Evolutionary conservation across 441 rosid genomes (phyloP), one percentile per base, ranked within the genome.

Genomic region (Viola pubescens): DNA sequence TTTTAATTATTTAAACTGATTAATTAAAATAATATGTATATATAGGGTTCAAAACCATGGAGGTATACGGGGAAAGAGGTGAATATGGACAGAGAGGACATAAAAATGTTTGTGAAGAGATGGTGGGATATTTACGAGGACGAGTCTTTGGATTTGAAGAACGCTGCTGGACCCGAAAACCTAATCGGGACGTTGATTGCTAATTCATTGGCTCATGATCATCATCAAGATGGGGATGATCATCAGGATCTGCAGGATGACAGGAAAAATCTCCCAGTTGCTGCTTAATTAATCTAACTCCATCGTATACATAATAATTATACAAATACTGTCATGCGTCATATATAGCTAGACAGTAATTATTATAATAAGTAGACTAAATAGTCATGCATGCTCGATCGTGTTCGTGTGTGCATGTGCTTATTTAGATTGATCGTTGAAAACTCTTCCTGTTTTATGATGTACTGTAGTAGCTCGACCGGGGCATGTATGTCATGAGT

Each of bases 81-180:
- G 65, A 79, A 83, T 66, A 82, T 88, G 94, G 83, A 81, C 0
- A 71, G 91, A 59, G 82, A 79, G 6, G 89, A 86, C 58, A 81
- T 86, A 37, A 81, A 82, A 66, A 39, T 58, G 64, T 50, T 88
- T 51, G 89, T 86, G 75, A 75, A 88, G 63, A 79, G 75, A 69
- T 88, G 96, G 94, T 81, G 94, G 90, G 84, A 88, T 0, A 76
- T 88, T 9, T 86, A 83, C 4, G 82, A 88, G 8, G 94, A 88
- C 9, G 77, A 79, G 65, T 62, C 91, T 0, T 58, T 88, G 48
- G 81, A 85, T 65, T 75, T 56, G 76, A 78, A 73, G 65, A 70
- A 67, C 34, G 16, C 49, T 38, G 63, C 7, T 4, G 53, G 60
- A 9, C 59, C 58, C 3, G 67, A 37, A 9, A 68, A 63, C 56